These are phyloP conservation scores for Dioscorea alata DNA, from an alignment of 106 monocot genomes.

Conservation along the genomic window DNA sequence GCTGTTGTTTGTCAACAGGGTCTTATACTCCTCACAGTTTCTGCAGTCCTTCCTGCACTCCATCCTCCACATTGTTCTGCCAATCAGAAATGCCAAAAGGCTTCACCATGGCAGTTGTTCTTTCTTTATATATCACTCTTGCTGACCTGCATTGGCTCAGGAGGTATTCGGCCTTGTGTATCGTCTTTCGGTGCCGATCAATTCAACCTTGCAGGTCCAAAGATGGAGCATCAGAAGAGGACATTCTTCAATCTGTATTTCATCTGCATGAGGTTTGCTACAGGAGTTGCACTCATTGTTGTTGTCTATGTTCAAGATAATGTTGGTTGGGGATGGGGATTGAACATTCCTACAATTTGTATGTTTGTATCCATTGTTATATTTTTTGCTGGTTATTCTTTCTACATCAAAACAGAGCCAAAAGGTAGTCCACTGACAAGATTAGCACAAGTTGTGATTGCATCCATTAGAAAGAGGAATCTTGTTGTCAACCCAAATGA, in stretches of 20 bases:
- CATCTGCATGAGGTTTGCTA: conserved; percentile 22
- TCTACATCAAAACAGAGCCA: conserved; percentile 19
- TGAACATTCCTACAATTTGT: conserved; percentile 26
- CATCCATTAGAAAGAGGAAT: conserved; percentile 24
- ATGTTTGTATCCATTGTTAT: conserved; percentile 23
- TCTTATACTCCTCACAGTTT: conserved; percentile 56
- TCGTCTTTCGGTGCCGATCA: conserved; percentile 85
- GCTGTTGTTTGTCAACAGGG: conserved; percentile 16
- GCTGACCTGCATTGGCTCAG: conserved; percentile 57
- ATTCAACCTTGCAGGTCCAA: conserved; percentile 21
- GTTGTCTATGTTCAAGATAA: conserved; percentile 45
- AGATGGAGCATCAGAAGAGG: neutral
- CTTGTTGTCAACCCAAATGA: conserved; percentile 2
- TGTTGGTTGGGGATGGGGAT: conserved; percentile 39
- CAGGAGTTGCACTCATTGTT: conserved; percentile 26
- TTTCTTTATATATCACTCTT: conserved; percentile 62
- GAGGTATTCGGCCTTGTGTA: conserved; percentile 77
- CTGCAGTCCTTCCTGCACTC: conserved; percentile 36
- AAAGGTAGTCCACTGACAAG: conserved; percentile 29
- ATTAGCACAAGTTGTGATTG: conserved; percentile 27
- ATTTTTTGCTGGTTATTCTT: conserved; percentile 27
- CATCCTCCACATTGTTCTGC: conserved; percentile 33
- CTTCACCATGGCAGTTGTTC: conserved; percentile 30
- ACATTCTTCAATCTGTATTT: conserved; percentile 47
- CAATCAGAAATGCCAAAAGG: conserved; percentile 15